Evolutionary conservation across 441 rosid genomes (phyloP).

Genomic region (Theobroma grandiflorum): DNA sequence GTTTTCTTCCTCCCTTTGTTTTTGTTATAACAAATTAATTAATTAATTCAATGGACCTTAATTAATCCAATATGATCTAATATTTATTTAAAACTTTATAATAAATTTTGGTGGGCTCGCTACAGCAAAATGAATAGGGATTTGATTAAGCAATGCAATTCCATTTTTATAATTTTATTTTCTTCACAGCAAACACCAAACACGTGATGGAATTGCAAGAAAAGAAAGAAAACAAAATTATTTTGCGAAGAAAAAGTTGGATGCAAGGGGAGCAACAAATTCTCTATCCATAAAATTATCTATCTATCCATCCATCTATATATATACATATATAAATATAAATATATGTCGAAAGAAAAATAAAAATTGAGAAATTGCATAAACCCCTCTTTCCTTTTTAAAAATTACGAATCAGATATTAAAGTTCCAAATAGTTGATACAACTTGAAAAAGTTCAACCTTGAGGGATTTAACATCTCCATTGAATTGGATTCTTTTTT

Average conservation of each 20-base stretch:
- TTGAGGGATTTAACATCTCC: background rate
- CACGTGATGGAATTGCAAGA: constrained; percentile 10
- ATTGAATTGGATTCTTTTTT: background rate
- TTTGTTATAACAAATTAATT: too few species aligned
- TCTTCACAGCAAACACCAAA: background rate
- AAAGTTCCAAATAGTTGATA: constrained; percentile 19
- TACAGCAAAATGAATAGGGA: background rate
- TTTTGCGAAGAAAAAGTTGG: background rate
- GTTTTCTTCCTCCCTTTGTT: background rate
- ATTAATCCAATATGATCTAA: too few species aligned
- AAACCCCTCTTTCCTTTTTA: background rate
- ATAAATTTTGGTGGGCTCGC: background rate
- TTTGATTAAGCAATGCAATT: background rate
- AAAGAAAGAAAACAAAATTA: background rate
- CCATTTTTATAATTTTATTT: background rate
- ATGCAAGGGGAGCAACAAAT: background rate
- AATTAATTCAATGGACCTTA: too few species aligned
- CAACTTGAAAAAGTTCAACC: background rate
- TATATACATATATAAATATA: too few species aligned
- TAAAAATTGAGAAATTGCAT: background rate
- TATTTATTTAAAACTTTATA: too few species aligned
- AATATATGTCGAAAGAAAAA: too few species aligned
- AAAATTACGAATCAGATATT: background rate
- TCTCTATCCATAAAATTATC: background rate
- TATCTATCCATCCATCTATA: background rate